These are phyloP conservation scores for Meyerozyma sp. DNA, from an alignment of 1,139 yeast genomes.

Conservation along the genomic window DNA sequence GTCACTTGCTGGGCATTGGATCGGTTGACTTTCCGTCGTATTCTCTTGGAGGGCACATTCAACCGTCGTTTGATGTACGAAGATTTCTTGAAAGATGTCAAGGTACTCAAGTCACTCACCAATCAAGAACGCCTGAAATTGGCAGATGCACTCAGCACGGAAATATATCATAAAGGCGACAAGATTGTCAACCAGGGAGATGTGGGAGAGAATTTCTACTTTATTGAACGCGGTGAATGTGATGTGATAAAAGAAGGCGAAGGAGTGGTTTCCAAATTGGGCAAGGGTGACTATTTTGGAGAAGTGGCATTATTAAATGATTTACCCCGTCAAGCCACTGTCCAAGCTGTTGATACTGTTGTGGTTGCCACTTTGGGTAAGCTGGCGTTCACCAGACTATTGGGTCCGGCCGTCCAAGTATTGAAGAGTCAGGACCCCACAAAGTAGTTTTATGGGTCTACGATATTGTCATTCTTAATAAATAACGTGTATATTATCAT, in stretches of 20 bases:
- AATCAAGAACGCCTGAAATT: constrained; percentile 82
- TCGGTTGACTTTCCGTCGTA: constrained; percentile 83
- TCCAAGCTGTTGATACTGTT: constrained; percentile 67
- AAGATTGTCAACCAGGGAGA: constrained; percentile 85
- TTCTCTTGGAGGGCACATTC: constrained; percentile 83
- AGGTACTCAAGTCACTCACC: constrained; percentile 67
- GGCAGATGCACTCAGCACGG: constrained; percentile 90
- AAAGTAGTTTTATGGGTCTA: constrained; percentile 1
- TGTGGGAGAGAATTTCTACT: constrained; percentile 83
- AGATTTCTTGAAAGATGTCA: constrained; percentile 81
- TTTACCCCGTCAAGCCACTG: constrained; percentile 92
- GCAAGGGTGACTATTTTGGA: constrained; percentile 92
- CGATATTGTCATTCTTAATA: neutral
- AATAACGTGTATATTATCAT: neutral
- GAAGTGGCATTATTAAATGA: constrained; percentile 91
- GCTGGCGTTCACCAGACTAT: constrained; percentile 85
- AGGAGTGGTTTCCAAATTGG: constrained; percentile 56
- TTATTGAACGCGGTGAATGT: constrained; percentile 85
- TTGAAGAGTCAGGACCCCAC: constrained; percentile 83
- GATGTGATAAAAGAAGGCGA: constrained; percentile 56
- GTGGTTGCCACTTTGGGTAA: constrained; percentile 89
- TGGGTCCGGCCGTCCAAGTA: constrained; percentile 88
- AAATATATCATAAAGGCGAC: constrained; percentile 65
- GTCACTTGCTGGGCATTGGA: constrained; percentile 84
- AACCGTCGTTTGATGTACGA: constrained; percentile 89